A percentile compares a stretch with the other conserved stretches of the same genome.
These are phyloP conservation scores for Corylus avellana DNA, from an alignment of 306 rosid genomes.

Conservation along the genomic window DNA sequence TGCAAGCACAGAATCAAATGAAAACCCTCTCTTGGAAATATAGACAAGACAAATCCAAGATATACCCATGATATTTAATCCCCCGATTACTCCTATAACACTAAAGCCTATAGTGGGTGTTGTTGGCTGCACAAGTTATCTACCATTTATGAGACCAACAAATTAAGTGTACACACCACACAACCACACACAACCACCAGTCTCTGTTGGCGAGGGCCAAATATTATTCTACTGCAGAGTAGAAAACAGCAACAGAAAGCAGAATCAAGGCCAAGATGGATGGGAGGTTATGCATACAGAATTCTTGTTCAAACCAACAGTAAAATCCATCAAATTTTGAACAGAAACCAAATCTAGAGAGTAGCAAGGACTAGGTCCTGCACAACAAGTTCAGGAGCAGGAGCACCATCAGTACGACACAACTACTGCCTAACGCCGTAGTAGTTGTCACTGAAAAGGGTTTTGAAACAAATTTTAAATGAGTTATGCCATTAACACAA, in stretches of 20 bases:
- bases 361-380: conserved; percentile 11
- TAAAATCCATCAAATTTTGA: background rate
- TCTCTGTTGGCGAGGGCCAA: background rate
- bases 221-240: background rate
- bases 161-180: no score
- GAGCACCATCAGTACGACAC: background rate
- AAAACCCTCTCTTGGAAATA: no score
- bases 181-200: background rate
- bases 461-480: conserved; percentile 28
- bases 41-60: background rate
- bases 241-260: background rate
- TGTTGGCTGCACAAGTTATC: no score
- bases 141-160: background rate
- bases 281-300: conserved; percentile 2
- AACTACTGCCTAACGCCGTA: background rate
- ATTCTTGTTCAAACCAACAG: background rate
- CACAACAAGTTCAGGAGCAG: background rate
- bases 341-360: background rate
- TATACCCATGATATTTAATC: background rate
- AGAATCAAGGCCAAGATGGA: background rate
- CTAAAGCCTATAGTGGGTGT: no score
- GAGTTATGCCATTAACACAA: conserved; percentile 22
- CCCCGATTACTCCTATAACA: no score
- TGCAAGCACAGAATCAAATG: no score
- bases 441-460: background rate